phyloP scores from a whole-genome alignment of 106 monocot genomes.

The Triglochin maritima region DNA sequence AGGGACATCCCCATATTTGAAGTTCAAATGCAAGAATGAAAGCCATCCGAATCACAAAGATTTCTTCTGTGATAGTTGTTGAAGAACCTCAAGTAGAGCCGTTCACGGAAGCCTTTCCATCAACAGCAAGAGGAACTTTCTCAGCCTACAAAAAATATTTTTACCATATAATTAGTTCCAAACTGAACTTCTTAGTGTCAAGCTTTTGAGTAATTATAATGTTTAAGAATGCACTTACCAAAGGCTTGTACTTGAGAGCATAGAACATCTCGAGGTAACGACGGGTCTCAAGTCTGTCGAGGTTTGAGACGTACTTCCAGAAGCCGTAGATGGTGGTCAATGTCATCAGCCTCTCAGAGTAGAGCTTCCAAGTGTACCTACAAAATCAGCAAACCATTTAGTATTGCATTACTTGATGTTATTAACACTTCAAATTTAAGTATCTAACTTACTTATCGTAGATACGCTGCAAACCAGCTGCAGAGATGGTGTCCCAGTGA shows the following conservation, averaged over 20 bases:
- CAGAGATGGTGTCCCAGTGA: constrained; percentile 11
- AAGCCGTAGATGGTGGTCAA: constrained; percentile 16
- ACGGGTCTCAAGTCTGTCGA: constrained; percentile 11
- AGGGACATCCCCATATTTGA: neutral
- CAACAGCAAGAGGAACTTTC: constrained; percentile 11
- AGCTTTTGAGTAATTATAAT: neutral
- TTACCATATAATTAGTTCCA: no score
- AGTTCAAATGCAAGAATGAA: neutral
- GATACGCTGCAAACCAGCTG: constrained; percentile 14
- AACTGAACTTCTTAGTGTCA: neutral
- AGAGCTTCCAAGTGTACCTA: constrained; percentile 33
- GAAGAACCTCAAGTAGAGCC: neutral
- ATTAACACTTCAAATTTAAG: neutral
- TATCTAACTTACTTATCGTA: constrained; percentile 11
- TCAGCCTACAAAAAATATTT: constrained; percentile 4
- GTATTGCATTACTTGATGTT: neutral
- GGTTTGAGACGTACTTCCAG: constrained; percentile 20
- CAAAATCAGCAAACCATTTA: neutral
- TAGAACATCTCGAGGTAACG: constrained; percentile 29
- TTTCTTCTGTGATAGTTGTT: neutral
- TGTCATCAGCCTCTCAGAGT: constrained; percentile 22
- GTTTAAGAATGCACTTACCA: constrained; percentile 8
- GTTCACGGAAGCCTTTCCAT: neutral
- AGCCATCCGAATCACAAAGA: neutral
- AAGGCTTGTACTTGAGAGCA: constrained; percentile 13